Evolutionary conservation across 371 early-diverging fungal species (phyloP).

Genomic region (Funneliformis caledonium): DNA sequence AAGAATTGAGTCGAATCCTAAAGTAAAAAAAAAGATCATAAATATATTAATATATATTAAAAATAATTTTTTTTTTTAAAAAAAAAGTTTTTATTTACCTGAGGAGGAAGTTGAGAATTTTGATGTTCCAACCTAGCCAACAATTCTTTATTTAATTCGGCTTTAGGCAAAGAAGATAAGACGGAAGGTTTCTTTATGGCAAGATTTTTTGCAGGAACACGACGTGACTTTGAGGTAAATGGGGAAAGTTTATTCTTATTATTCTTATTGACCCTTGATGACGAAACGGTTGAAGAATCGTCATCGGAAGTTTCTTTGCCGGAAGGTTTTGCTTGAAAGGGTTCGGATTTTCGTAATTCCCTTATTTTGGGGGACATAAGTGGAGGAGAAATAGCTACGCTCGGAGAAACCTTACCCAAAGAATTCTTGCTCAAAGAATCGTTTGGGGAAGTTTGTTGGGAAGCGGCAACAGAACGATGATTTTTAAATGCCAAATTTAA

Average conservation of each 20-base stretch:
- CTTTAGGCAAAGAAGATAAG: slow-evolving; percentile 9
- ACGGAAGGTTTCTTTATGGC: not conserved
- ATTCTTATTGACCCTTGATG: not conserved
- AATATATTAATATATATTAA: not conserved
- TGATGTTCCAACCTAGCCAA: slow-evolving; percentile 38
- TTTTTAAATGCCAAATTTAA: slow-evolving; percentile 33
- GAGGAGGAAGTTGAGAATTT: slow-evolving; percentile 38
- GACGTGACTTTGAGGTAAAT: slow-evolving; percentile 12
- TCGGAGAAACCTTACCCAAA: not conserved
- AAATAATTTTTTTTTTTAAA: not conserved
- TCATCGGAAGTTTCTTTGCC: not conserved
- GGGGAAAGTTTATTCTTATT: not conserved
- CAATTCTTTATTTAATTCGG: slow-evolving; percentile 25
- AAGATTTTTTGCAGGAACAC: not conserved
- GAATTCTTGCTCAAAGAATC: not conserved
- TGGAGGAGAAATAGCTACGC: not conserved
- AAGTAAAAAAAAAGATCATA: not conserved
- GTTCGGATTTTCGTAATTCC: slow-evolving; percentile 31
- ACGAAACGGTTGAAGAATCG: not conserved
- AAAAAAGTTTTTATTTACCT: slow-evolving; percentile 6
- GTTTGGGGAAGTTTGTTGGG: slow-evolving; percentile 4
- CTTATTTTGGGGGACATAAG: slow-evolving; percentile 17
- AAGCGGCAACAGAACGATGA: not conserved
- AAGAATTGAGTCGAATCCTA: slow-evolving; percentile 53
- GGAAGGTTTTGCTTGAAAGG: slow-evolving; percentile 14